phyloP scores from a whole-genome alignment of 2,329 filamentous ascomycete species.

The Escovopsis weberi region DNA sequence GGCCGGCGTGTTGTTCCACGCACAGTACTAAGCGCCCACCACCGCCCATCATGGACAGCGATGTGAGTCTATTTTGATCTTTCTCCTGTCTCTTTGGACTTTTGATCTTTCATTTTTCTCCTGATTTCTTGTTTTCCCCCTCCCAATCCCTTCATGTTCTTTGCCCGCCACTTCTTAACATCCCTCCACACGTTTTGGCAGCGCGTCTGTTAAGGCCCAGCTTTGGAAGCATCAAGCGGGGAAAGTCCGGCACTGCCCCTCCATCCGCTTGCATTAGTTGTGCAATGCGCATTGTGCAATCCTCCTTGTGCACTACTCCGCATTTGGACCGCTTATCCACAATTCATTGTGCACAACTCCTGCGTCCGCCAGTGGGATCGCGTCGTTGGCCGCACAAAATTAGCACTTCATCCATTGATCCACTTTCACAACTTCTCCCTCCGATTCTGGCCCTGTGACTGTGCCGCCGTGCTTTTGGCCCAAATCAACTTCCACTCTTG shows the following conservation, averaged over 20 bases:
- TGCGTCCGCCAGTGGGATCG: too few species aligned
- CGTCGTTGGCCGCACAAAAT: not conserved
- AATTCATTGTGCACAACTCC: too few species aligned
- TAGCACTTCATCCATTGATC: not conserved
- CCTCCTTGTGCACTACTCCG: too few species aligned
- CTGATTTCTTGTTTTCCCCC: constrained; percentile 2
- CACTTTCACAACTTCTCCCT: not conserved
- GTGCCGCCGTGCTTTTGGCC: not conserved
- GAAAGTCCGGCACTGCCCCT: too few species aligned
- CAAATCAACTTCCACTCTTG: not conserved
- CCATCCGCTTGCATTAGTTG: too few species aligned
- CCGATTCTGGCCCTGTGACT: not conserved
- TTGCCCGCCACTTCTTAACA: too few species aligned
- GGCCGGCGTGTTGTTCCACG: too few species aligned
- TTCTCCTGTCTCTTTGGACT: not conserved
- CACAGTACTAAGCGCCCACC: not conserved
- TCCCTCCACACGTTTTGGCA: too few species aligned
- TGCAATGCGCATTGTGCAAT: not conserved
- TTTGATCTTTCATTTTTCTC: not conserved
- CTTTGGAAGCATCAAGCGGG: too few species aligned
- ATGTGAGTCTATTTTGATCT: constrained; percentile 5
- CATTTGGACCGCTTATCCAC: too few species aligned
- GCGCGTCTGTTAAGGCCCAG: too few species aligned
- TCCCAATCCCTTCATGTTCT: not conserved
- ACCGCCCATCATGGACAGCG: constrained; percentile 9